phyloP scores from a whole-genome alignment of 768 basidiomycete species.

The Termitomyces titanicus region DNA sequence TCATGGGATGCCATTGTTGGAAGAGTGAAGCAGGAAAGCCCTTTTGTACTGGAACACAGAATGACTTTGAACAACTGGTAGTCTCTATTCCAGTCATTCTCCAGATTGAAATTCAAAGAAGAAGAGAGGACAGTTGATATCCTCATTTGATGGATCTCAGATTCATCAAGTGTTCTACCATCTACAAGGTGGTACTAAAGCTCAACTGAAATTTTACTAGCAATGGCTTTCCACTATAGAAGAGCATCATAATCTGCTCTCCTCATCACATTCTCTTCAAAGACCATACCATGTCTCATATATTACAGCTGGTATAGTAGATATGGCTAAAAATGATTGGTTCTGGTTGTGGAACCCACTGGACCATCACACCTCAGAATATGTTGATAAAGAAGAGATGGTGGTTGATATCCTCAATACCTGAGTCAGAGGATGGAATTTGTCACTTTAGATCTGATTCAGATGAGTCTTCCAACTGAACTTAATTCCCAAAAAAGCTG shows the following conservation, averaged over 20 bases:
- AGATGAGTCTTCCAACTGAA: too few relatives aligned
- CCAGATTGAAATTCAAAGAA: conserved; percentile 10
- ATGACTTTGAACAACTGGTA: conserved; percentile 13
- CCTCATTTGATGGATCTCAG: neutral
- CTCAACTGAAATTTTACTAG: conserved; percentile 15
- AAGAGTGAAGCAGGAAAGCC: conserved; percentile 11
- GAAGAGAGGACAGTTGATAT: too few relatives aligned
- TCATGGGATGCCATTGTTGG: conserved; percentile 14
- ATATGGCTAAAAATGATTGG: too few relatives aligned
- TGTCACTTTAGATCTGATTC: too few relatives aligned
- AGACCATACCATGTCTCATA: conserved; percentile 4
- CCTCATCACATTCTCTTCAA: conserved; percentile 1
- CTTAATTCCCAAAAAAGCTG: too few relatives aligned
- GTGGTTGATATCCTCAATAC: too few relatives aligned
- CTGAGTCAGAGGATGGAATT: too few relatives aligned
- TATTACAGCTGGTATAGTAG: neutral
- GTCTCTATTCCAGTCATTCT: conserved; percentile 19
- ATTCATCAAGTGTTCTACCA: neutral
- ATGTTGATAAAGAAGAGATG: too few relatives aligned
- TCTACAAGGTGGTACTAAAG: conserved; percentile 12
- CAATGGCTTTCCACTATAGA: neutral
- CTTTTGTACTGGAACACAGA: conserved; percentile 13
- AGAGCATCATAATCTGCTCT: neutral
- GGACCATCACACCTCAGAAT: too few relatives aligned
- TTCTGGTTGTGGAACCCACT: too few relatives aligned